Evolutionary conservation across 352 stramenopile genomes (phyloP).

Genomic region (Pythium brassicae): DNA sequence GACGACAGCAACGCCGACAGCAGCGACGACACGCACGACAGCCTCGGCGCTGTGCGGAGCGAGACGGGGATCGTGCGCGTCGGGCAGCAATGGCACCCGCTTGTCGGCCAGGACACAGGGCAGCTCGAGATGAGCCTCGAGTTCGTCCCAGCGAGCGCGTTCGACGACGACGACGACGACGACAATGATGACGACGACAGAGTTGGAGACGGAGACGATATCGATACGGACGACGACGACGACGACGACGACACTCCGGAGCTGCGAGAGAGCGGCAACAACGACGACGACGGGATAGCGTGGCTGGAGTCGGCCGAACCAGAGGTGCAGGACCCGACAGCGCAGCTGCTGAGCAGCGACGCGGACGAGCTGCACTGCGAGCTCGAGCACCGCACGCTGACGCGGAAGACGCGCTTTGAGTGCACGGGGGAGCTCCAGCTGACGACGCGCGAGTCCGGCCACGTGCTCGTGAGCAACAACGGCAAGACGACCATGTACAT

Average conservation of each 20-base stretch:
- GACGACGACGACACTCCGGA: not conserved
- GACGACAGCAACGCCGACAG: not conserved
- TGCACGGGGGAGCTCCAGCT: conserved; percentile 16
- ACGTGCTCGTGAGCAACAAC: conserved; percentile 34
- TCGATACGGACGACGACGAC: conserved; percentile 4
- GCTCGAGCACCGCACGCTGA: conserved; percentile 11
- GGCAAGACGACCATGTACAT: conserved; percentile 53
- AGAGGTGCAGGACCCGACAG: conserved; percentile 14
- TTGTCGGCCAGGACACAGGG: conserved; percentile 34
- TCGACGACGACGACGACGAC: conserved; percentile 11
- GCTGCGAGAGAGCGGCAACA: not conserved
- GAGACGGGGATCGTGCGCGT: conserved; percentile 14
- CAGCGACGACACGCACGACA: conserved; percentile 5
- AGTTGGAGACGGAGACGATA: not conserved
- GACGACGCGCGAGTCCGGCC: not conserved
- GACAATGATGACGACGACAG: conserved; percentile 3
- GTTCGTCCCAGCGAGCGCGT: conserved; percentile 26
- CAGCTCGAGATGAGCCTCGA: conserved; percentile 47
- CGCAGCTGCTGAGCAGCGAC: not conserved
- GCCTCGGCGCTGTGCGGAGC: not conserved
- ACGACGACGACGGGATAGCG: not conserved
- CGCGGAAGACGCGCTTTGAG: conserved; percentile 23
- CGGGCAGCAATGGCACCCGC: conserved; percentile 37
- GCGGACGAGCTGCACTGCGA: conserved; percentile 9
- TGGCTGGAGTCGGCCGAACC: not conserved